Conservation (phyloP, 225 moss, liverwort and hornwort genomes). For the Asterella californica region DNA sequence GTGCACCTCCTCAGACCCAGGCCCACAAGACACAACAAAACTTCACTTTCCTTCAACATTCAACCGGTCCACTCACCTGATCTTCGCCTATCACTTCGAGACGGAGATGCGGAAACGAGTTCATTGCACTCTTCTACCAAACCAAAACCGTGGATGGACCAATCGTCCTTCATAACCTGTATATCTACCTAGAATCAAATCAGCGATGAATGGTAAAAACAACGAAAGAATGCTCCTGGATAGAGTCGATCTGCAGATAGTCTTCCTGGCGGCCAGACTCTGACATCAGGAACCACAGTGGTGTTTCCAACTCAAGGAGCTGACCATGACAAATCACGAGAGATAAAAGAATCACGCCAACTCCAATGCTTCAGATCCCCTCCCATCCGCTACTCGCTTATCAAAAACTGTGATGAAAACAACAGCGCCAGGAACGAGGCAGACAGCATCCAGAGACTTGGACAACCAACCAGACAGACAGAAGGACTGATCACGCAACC, state of each 20-base stretch:
- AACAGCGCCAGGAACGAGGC: background rate
- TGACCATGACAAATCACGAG: background rate
- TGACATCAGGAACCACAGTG: background rate
- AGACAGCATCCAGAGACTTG: background rate
- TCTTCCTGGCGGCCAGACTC: background rate
- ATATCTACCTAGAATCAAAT: background rate
- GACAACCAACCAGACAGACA: background rate
- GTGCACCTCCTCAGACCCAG: background rate
- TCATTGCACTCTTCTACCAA: background rate
- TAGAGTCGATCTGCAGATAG: background rate
- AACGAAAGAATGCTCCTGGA: background rate
- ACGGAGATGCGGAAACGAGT: background rate
- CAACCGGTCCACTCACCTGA: background rate
- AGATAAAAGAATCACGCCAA: background rate
- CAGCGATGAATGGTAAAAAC: background rate
- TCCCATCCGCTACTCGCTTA: background rate
- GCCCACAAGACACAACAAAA: background rate
- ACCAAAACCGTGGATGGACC: background rate
- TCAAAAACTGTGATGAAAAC: background rate
- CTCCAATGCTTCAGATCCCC: background rate
- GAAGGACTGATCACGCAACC: background rate
- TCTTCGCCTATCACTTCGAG: conserved; percentile 3
- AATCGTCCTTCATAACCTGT: background rate
- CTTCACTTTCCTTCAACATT: background rate
- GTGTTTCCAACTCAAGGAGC: conserved; percentile 5